Percentiles rank a stretch among this genome's conserved stretches.
Evolutionary conservation across 2,329 filamentous ascomycete genomes (phyloP).

Genomic region (Pestalotiopsis sp.): DNA sequence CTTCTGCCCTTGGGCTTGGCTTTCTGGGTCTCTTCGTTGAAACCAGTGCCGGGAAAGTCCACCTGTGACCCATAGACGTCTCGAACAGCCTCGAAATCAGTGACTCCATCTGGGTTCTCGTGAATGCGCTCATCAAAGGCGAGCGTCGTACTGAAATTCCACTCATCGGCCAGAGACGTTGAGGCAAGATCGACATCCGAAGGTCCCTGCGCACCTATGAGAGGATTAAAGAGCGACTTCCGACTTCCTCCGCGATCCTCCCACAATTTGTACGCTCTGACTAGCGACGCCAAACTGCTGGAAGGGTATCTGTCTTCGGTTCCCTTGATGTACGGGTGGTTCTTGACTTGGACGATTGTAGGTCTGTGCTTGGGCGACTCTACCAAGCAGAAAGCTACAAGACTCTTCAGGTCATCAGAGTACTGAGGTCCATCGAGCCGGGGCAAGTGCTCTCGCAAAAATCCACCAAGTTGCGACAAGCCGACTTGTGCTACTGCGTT

Average conservation of each 20-base stretch:
- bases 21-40: slow-evolving; percentile 53
- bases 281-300: slow-evolving; percentile 62
- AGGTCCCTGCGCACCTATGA: slow-evolving; percentile 59
- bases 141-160: slow-evolving; percentile 68
- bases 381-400: slow-evolving; percentile 74
- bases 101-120: slow-evolving; percentile 47
- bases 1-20: slow-evolving; percentile 54
- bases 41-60: slow-evolving; percentile 47
- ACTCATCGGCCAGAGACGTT: slow-evolving; percentile 57
- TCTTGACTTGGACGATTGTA: slow-evolving; percentile 68
- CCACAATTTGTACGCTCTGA: slow-evolving; percentile 75
- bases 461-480: slow-evolving; percentile 53
- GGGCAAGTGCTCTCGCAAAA: slow-evolving; percentile 64
- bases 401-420: slow-evolving; percentile 66
- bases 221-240: slow-evolving; percentile 59
- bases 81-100: slow-evolving; percentile 54
- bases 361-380: slow-evolving; percentile 70
- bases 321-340: slow-evolving; percentile 68
- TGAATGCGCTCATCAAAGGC: slow-evolving; percentile 64
- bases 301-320: slow-evolving; percentile 66
- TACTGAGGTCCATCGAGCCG: slow-evolving; percentile 72
- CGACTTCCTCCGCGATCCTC: slow-evolving; percentile 73
- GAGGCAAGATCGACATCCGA: slow-evolving; percentile 43
- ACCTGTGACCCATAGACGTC: slow-evolving; percentile 62
- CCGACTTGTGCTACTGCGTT: slow-evolving; percentile 61